Evolutionary conservation across 306 rosid genomes (phyloP), one percentile per base, ranked within the genome.

Genomic region (Pyrus pyrifolia): DNA sequence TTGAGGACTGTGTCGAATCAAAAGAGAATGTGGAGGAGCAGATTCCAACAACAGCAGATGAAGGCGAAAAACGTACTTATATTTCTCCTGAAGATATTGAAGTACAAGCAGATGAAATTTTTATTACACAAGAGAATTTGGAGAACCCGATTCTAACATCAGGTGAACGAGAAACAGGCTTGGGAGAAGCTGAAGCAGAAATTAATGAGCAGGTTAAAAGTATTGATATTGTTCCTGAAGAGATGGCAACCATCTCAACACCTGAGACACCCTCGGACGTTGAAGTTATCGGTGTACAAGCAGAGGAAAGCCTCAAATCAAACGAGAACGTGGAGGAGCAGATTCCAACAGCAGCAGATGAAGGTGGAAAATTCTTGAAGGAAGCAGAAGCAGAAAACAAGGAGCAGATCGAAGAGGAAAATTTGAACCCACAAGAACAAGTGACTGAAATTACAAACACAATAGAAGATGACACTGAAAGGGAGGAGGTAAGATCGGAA

Each of bases 401-500:
- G 12, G 65, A 22, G 14, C 31, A 6, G n/a, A 11, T 62, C 3
- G 3, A 62, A 27, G 35, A 23, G 53, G 53, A 49, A 49, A 49
- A 4, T 49, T 49, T 49, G 2, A 14, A 49, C 14, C 0, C 60
- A 44, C 58, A 71, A 79, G 76, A 63, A 67, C 73, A 62, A 62
- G 8, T 33, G 35, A 33, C 35, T 33, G 35, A 33, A 38, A 73
- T 4, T n/a, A 7, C 13, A 11, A 72, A 79, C 25, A 46, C 57
- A 31, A 5, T 45, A 68, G 35, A 63, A 6, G 68, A 25, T 17
- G 44, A 60, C 22, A 19, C 21, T 6, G 19, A 13, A 60, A 80
- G 31, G 49, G 70, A 80, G 42, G 51, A 80, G 88, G 87, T 87
- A 52, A 80, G 23, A 49, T 17, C 4, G n/a, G 53, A 59, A 49